Evolutionary conservation across 2,329 filamentous ascomycete genomes (phyloP).

Genomic region (Fusarium newnesense): DNA sequence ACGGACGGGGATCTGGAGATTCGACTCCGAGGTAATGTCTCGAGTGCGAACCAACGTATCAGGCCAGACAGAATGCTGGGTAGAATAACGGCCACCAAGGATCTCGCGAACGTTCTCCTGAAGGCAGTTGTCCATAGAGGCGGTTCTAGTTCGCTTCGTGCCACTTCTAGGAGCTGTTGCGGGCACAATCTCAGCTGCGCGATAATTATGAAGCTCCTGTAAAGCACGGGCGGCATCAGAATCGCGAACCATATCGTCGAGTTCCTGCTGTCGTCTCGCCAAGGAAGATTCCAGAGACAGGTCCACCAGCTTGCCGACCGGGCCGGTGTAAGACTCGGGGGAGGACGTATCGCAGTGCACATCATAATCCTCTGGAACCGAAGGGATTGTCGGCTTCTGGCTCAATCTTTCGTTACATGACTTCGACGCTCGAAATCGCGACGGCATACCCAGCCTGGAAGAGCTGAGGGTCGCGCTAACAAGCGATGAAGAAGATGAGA

Average conservation of each 20-base stretch:
- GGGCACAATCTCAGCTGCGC: conserved; percentile 51
- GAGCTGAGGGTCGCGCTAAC: conserved; percentile 68
- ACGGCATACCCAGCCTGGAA: conserved; percentile 63
- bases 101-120: conserved; percentile 76
- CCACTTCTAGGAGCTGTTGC: conserved; percentile 49
- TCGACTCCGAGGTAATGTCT: conserved; percentile 39
- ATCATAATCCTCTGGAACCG: conserved; percentile 67
- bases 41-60: conserved; percentile 52
- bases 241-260: conserved; percentile 56
- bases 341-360: conserved; percentile 63
- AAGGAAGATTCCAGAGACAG: conserved; percentile 61
- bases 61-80: conserved; percentile 48
- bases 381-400: conserved; percentile 62
- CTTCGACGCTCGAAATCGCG: conserved; percentile 72
- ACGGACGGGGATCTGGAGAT: conserved; percentile 52
- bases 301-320: conserved; percentile 62
- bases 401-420: conserved; percentile 65
- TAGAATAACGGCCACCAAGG: conserved; percentile 54
- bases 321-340: conserved; percentile 66
- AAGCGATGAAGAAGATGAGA: conserved; percentile 70
- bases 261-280: conserved; percentile 57
- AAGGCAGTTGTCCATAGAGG: conserved; percentile 67
- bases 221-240: conserved; percentile 67
- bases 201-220: conserved; percentile 69
- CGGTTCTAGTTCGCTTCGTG: conserved; percentile 69